Evolutionary conservation across 352 stramenopile species (phyloP).

Genomic region (Blastocystis sp.): DNA sequence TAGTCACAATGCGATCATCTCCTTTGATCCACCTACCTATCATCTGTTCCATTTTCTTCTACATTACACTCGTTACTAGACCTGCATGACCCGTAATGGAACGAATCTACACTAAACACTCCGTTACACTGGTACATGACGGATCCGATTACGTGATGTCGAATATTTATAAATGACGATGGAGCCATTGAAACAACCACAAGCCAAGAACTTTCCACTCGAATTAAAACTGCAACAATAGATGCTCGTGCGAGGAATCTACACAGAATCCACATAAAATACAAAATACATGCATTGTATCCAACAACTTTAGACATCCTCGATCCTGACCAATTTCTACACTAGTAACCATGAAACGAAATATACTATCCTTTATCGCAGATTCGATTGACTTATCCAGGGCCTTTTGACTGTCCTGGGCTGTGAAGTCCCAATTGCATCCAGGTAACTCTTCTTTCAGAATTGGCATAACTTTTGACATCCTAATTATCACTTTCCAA

Average conservation of each 20-base stretch:
- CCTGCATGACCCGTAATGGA: slow-evolving; percentile 12
- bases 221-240: slow-evolving; percentile 55
- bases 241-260: slow-evolving; percentile 48
- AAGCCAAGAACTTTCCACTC: slow-evolving; percentile 47
- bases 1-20: slow-evolving; percentile 42
- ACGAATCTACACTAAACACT: slow-evolving; percentile 11
- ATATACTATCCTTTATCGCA: neutral
- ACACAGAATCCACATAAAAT: no score
- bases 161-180: slow-evolving; percentile 48
- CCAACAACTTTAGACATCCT: slow-evolving; percentile 5
- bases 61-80: slow-evolving; percentile 53
- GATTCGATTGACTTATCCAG: neutral
- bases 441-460: slow-evolving; percentile 32
- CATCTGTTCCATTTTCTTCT: neutral
- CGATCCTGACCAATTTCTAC: neutral
- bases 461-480: slow-evolving; percentile 35
- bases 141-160: neutral
- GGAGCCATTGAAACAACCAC: slow-evolving; percentile 34
- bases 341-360: neutral
- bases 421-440: slow-evolving; percentile 30
- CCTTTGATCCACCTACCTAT: slow-evolving; percentile 42
- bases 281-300: slow-evolving; percentile 1
- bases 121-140: neutral
- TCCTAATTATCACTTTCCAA: neutral
- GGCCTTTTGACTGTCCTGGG: neutral